These are phyloP conservation scores for Penicillium paradoxum DNA, from an alignment of 495 filamentous ascomycete genomes.

Conservation along the genomic window DNA sequence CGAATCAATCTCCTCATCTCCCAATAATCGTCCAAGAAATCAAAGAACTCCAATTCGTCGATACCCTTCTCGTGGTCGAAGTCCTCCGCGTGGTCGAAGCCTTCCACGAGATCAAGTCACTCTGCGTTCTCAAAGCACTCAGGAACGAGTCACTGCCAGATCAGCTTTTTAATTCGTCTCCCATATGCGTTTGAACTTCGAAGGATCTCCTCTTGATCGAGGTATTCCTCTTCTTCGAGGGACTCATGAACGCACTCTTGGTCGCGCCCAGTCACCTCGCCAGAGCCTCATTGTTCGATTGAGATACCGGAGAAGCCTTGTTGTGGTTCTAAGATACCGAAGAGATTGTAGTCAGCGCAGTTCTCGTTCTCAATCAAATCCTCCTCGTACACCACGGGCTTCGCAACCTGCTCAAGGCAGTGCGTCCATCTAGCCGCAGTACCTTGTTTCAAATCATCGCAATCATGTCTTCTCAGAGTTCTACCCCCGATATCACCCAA, in stretches of 20 bases:
- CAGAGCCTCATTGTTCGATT: not conserved
- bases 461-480: not conserved
- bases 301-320: not conserved
- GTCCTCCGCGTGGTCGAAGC: not conserved
- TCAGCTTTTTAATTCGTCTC: not conserved
- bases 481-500: not conserved
- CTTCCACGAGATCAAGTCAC: too few relatives aligned
- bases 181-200: not conserved
- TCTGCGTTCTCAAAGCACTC: too few relatives aligned
- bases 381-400: not conserved
- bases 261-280: not conserved
- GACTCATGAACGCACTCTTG: not conserved
- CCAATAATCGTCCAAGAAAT: too few relatives aligned
- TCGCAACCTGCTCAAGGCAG: not conserved
- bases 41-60: too few relatives aligned
- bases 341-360: not conserved
- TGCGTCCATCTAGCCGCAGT: not conserved
- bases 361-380: not conserved
- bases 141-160: not conserved
- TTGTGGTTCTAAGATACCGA: not conserved
- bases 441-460: not conserved
- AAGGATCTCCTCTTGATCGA: not conserved
- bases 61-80: not conserved
- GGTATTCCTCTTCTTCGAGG: not conserved
- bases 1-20: too few relatives aligned